Conservation (phyloP, 2,329 filamentous ascomycete genomes). For the Alternaria gansuensis region DNA sequence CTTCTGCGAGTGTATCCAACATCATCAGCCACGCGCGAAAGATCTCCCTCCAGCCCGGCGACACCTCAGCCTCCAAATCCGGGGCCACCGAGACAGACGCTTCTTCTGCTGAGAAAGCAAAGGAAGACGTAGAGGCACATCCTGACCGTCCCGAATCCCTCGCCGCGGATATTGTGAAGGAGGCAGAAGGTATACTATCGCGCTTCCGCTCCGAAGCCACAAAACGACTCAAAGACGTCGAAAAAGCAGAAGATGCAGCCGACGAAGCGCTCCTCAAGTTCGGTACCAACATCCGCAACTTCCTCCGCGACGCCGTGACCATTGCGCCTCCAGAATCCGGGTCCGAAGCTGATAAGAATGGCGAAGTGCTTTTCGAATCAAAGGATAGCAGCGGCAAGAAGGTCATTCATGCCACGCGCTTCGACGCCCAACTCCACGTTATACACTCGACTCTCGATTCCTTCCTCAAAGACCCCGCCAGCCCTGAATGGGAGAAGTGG, state of each 20-base stretch:
- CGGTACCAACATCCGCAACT: conserved; percentile 87
- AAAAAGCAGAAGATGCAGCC: conserved; percentile 91
- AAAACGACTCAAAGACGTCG: conserved; percentile 85
- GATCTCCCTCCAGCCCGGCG: conserved; percentile 65
- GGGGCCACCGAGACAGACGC: conserved; percentile 28
- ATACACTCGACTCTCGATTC: conserved; percentile 84
- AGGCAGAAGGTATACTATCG: conserved; percentile 73
- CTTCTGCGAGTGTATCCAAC: conserved; percentile 79
- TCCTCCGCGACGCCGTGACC: conserved; percentile 87
- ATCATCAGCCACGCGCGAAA: conserved; percentile 78
- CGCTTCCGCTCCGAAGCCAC: conserved; percentile 79
- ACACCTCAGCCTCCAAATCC: conserved; percentile 33
- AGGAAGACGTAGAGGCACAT: conserved; percentile 41
- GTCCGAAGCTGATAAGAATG: conserved; percentile 57
- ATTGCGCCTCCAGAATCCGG: conserved; percentile 75
- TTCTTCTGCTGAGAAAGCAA: conserved; percentile 16
- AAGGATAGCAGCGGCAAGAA: conserved; percentile 89
- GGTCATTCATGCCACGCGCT: conserved; percentile 91
- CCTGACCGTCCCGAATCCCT: conserved; percentile 57
- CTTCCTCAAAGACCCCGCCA: conserved; percentile 82
- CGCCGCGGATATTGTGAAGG: conserved; percentile 61
- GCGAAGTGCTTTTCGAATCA: conserved; percentile 84
- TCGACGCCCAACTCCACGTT: conserved; percentile 94
- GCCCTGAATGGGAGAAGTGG: conserved; percentile 78
- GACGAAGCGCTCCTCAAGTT: conserved; percentile 95